Evolutionary conservation across 352 stramenopile genomes (phyloP).

Genomic region (Phytophthora pinifolia): DNA sequence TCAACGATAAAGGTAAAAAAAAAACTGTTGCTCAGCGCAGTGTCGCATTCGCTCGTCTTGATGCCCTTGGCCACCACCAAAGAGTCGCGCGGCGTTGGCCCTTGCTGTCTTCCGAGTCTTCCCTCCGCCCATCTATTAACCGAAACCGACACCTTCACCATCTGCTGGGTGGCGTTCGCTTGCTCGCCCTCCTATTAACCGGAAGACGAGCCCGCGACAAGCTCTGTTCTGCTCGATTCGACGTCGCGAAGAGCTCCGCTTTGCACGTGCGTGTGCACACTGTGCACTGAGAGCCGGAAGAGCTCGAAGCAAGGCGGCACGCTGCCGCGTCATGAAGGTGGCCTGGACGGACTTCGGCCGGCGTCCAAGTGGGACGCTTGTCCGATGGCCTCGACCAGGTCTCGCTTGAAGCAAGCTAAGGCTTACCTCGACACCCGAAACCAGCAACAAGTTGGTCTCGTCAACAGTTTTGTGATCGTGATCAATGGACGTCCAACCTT

Average conservation of each 20-base stretch:
- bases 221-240: slow-evolving; percentile 5
- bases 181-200: slow-evolving; percentile 8
- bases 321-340: slow-evolving; percentile 10
- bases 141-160: not conserved
- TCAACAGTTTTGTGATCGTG: not conserved
- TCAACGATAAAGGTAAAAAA: too few relatives aligned
- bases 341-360: slow-evolving; percentile 2
- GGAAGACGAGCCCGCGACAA: slow-evolving; percentile 16
- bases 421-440: too few relatives aligned
- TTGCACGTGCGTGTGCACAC: slow-evolving; percentile 20
- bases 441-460: too few relatives aligned
- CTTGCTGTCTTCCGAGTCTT: not conserved
- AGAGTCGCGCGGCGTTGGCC: slow-evolving; percentile 7
- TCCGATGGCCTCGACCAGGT: slow-evolving; percentile 5
- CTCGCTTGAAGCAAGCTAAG: slow-evolving; percentile 13
- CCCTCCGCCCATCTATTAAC: not conserved
- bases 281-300: slow-evolving; percentile 18
- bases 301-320: not conserved
- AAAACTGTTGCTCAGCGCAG: too few relatives aligned
- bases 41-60: slow-evolving; percentile 13
- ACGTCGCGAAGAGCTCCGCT: slow-evolving; percentile 28
- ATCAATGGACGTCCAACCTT: not conserved
- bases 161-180: not conserved
- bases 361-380: slow-evolving; percentile 23
- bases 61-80: slow-evolving; percentile 12